These are phyloP conservation scores for Luffa aegyptiaca DNA, from an alignment of 306 rosid species.

Conservation along the genomic window DNA sequence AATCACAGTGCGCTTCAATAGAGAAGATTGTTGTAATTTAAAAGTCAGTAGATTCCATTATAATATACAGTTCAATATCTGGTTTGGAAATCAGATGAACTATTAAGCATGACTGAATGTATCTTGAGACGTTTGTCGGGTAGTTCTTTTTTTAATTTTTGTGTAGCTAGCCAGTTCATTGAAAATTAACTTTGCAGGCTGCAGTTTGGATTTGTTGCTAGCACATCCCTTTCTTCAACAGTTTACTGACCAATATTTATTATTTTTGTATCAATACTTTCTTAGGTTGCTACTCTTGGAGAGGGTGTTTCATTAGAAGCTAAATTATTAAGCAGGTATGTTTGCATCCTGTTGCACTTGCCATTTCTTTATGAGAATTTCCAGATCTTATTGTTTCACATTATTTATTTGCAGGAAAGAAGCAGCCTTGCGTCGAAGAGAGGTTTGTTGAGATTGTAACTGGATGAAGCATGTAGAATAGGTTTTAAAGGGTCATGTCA, in stretches of 20 bases:
- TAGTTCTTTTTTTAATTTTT: neutral
- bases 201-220: neutral
- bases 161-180: neutral
- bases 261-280: neutral
- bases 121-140: neutral
- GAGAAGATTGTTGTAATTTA: neutral
- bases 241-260: neutral
- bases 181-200: neutral
- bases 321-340: constrained; percentile 76
- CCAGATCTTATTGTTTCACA: constrained; percentile 17
- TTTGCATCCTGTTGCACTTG: constrained; percentile 9
- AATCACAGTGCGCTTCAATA: neutral
- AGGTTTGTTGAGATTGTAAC: constrained; percentile 39
- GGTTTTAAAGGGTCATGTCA: constrained; percentile 13
- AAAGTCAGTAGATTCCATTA: neutral
- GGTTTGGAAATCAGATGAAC: neutral
- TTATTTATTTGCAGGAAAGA: constrained; percentile 69
- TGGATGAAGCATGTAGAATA: constrained; percentile 17
- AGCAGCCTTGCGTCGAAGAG: constrained; percentile 92
- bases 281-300: constrained; percentile 85
- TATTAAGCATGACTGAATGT: neutral
- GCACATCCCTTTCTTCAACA: neutral
- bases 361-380: constrained; percentile 9
- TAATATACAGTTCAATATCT: neutral
- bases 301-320: constrained; percentile 97